Percentiles rank a stretch among this genome's conserved stretches.
phyloP scores from a whole-genome alignment of 768 basidiomycete genomes.

The Russula dissimulans region DNA sequence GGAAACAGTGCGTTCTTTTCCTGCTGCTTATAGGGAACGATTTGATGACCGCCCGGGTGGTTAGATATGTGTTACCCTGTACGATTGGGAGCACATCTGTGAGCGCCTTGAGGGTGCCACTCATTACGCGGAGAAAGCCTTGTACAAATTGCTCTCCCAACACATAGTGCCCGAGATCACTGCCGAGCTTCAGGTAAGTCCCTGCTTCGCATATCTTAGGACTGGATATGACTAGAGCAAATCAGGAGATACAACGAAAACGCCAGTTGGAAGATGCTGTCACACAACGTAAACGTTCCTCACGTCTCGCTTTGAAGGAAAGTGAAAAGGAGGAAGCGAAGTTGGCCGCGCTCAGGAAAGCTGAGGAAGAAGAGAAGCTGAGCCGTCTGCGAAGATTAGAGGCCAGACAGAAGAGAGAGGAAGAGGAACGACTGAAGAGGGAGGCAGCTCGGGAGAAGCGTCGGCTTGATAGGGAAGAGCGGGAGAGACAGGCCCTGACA shows the following conservation, averaged over 20 bases:
- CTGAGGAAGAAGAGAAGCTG: constrained; percentile 60
- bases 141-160: constrained; percentile 59
- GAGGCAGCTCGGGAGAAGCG: constrained; percentile 54
- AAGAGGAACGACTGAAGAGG: constrained; percentile 32
- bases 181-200: constrained; percentile 52
- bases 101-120: constrained; percentile 67
- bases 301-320: constrained; percentile 77
- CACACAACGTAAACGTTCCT: constrained; percentile 82
- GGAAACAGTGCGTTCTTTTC: constrained; percentile 56
- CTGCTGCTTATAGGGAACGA: background rate
- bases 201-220: background rate
- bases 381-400: constrained; percentile 48
- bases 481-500: constrained; percentile 8
- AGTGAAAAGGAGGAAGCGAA: constrained; percentile 68
- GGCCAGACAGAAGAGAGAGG: constrained; percentile 31
- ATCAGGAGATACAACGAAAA: constrained; percentile 54
- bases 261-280: constrained; percentile 63
- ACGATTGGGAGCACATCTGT: constrained; percentile 78
- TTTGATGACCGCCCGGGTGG: background rate
- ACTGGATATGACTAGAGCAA: background rate
- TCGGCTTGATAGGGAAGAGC: constrained; percentile 28
- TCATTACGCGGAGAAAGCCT: constrained; percentile 71
- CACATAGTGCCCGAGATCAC: constrained; percentile 64
- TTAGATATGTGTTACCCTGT: constrained; percentile 73
- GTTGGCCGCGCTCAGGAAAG: constrained; percentile 45